Evolutionary conservation across 352 stramenopile genomes (phyloP).

Genomic region (Globisporangium sylvaticum): DNA sequence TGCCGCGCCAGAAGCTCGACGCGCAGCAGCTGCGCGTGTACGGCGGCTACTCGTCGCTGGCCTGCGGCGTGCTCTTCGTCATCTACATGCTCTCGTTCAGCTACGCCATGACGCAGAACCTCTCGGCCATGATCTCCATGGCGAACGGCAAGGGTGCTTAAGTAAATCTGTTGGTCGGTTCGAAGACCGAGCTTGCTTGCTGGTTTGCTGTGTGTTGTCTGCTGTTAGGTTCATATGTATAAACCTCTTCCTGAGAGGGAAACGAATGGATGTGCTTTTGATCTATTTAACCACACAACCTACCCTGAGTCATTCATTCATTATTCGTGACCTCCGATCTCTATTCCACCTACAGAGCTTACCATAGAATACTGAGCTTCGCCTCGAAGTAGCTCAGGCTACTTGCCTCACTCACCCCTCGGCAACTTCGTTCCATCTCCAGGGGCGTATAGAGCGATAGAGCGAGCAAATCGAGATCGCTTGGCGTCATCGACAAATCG

Average conservation of each 20-base stretch:
- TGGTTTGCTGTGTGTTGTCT: not conserved
- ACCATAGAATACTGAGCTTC: too few species aligned
- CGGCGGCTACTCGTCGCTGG: constrained; percentile 46
- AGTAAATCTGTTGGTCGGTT: not conserved
- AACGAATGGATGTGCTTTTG: too few species aligned
- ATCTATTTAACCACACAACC: too few species aligned
- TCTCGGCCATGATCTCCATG: constrained; percentile 17
- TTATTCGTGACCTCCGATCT: too few species aligned
- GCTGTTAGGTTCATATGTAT: constrained; percentile 1
- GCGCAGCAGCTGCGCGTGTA: constrained; percentile 45
- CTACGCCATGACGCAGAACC: constrained; percentile 31
- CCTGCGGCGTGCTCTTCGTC: constrained; percentile 42
- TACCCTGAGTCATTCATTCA: too few species aligned
- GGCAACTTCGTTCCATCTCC: too few species aligned
- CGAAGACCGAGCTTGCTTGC: not conserved
- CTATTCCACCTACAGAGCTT: too few species aligned
- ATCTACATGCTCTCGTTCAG: constrained; percentile 62
- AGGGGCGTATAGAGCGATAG: too few species aligned
- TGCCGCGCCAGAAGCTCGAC: constrained; percentile 49
- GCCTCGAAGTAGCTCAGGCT: too few species aligned
- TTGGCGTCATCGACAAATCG: too few species aligned
- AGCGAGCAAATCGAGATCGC: too few species aligned
- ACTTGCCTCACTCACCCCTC: too few species aligned
- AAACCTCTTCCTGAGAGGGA: not conserved
- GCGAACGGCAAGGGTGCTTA: constrained; percentile 13